Evolutionary conservation across 2,329 filamentous ascomycete species (phyloP), one percentile per base, ranked within the genome.

Genomic region (Fusarium longipes): DNA sequence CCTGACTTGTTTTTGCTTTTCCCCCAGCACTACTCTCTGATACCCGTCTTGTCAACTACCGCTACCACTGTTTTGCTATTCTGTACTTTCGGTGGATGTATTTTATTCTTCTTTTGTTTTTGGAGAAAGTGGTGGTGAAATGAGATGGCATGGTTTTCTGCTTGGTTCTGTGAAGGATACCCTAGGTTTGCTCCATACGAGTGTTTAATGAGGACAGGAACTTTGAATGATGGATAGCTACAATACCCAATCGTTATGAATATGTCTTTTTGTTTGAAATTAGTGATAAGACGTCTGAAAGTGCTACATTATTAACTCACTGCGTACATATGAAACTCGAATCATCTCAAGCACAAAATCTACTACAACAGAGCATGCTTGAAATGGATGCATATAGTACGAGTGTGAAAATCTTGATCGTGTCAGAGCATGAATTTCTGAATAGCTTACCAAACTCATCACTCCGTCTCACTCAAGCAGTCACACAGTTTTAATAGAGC

Each of bases 171-270:
- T 30, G 18, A 48, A 45, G 65, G 53, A 71, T 71, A 69, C 65
- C 68, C 65, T 39, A 51, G 50, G 35, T 48, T 40, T 60, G 52
- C 62, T 69, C 39, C 22, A n/a, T 25, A 12, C n/a, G 49, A 48
- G 53, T 47, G 54, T 27, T 47, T 69, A 67, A 69, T 69, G 57
- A 69, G 36, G 36, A 57, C 35, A 40, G 47, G 40, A 43, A 47
- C 36, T 51, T 25, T 53, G 57, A 35, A 51, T 59, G 36, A 51
- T 66, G 22, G 25, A 53, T 60, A 51, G 50, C 14, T 48, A 70
- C 47, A 65, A 69, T 69, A 69, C 66, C 66, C 63, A 50, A 70
- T 70, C 58, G 63, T 57, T 69, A 64, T 40, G 47, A 70, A 63
- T 65, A 62, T 36, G 52, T 36, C 5, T 36, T 38, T 47, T 64